A percentile compares a stretch with the other conserved stretches of the same genome.
phyloP scores from a whole-genome alignment of 495 filamentous ascomycete species.

The Podospora pseudoanserina region DNA sequence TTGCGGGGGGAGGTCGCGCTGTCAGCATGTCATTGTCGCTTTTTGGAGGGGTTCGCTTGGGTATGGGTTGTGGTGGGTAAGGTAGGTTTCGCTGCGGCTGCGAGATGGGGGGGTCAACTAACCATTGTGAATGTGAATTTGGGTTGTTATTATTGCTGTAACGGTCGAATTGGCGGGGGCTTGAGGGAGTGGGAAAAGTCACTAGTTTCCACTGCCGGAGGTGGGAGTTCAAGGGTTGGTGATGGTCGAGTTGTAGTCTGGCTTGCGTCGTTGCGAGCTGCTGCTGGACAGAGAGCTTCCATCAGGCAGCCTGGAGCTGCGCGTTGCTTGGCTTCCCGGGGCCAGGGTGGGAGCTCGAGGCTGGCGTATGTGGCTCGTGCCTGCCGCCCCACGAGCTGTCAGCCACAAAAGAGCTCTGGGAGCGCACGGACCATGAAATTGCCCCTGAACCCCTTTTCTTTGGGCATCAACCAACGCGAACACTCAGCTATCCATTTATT shows the following conservation, averaged over 20 bases:
- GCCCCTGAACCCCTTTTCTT: background rate
- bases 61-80: background rate
- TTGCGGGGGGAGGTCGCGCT: background rate
- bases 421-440: background rate
- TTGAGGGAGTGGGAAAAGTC: background rate
- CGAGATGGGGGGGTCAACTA: background rate
- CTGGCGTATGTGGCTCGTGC: constrained; percentile 22
- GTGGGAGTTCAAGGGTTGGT: background rate
- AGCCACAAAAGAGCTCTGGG: constrained; percentile 10
- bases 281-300: constrained; percentile 29
- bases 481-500: no score
- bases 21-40: constrained; percentile 9
- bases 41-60: constrained; percentile 5
- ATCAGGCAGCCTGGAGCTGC: constrained; percentile 46
- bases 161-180: background rate
- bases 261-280: constrained; percentile 24
- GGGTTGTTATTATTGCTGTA: background rate
- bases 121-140: background rate
- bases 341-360: constrained; percentile 16
- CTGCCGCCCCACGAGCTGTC: constrained; percentile 4
- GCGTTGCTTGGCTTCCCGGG: constrained; percentile 31
- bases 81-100: background rate
- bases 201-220: background rate
- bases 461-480: background rate
- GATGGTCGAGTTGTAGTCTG: background rate